A percentile compares a stretch with the other conserved stretches of the same genome.
These are phyloP conservation scores for Trichoderma lentiforme DNA, from an alignment of 2,329 filamentous ascomycete species.

Conservation along the genomic window DNA sequence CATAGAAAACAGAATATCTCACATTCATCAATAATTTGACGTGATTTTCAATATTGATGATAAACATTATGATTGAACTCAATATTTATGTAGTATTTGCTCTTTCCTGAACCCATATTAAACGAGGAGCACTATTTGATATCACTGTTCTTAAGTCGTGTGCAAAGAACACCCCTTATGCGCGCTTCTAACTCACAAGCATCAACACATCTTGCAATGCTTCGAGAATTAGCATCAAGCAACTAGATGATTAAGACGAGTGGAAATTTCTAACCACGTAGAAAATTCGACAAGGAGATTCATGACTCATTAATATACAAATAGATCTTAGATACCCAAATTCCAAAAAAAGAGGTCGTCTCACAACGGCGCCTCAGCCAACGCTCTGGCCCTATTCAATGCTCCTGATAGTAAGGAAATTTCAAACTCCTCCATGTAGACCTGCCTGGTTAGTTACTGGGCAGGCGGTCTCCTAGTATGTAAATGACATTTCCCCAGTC, in stretches of 20 bases:
- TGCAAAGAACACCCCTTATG: not conserved
- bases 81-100: not conserved
- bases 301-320: not conserved
- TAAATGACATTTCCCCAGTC: not conserved
- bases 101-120: not conserved
- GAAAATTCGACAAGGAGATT: not conserved
- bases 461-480: not conserved
- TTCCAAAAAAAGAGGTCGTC: not conserved
- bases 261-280: not conserved
- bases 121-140: not conserved
- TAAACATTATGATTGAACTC: not conserved
- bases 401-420: not conserved
- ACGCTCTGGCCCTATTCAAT: not conserved
- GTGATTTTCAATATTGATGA: not conserved
- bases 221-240: not conserved
- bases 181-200: too few relatives aligned
- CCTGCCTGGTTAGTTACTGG: not conserved
- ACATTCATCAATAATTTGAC: not conserved
- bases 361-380: not conserved
- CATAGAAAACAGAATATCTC: not conserved
- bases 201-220: not conserved
- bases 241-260: not conserved
- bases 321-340: not conserved
- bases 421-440: not conserved
- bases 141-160: not conserved